These are phyloP conservation scores for Exserohilum turcica DNA, from an alignment of 2,329 filamentous ascomycete species.

Conservation along the genomic window DNA sequence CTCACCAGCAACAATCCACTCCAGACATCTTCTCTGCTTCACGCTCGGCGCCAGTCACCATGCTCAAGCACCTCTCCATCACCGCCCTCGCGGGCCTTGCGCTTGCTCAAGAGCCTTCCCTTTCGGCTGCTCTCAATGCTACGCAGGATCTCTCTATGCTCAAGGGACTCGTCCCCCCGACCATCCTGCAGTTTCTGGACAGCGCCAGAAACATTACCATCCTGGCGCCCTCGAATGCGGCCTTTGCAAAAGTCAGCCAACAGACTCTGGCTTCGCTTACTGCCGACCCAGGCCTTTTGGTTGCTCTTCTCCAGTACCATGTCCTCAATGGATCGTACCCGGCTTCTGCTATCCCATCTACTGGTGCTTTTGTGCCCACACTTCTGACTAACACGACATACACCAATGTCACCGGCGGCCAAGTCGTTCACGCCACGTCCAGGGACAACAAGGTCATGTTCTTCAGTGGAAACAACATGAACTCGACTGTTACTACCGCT, in stretches of 20 bases:
- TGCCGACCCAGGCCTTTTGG: conserved; percentile 41
- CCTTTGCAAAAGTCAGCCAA: conserved; percentile 50
- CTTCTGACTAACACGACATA: conserved; percentile 58
- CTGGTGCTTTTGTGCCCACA: conserved; percentile 54
- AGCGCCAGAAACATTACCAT: conserved; percentile 60
- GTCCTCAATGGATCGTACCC: conserved; percentile 60
- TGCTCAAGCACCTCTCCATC: conserved; percentile 49
- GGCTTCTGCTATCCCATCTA: conserved; percentile 46
- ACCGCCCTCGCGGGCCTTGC: conserved; percentile 44
- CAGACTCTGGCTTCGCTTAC: conserved; percentile 38
- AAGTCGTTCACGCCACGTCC: conserved; percentile 58
- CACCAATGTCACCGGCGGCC: conserved; percentile 64
- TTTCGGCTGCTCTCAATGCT: conserved; percentile 25
- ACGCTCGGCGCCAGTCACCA: conserved; percentile 23
- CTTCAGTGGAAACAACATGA: conserved; percentile 58
- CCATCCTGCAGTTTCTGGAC: conserved; percentile 48
- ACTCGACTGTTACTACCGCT: conserved; percentile 55
- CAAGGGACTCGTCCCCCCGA: conserved; percentile 43
- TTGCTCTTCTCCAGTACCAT: conserved; percentile 63
- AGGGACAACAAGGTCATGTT: conserved; percentile 54
- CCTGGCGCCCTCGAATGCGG: conserved; percentile 62
- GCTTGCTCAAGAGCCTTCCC: conserved; percentile 35
- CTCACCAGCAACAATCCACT: background rate
- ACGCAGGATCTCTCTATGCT: conserved; percentile 39
- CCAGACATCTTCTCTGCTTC: background rate